Conservation (phyloP, 148 eudicot species). For the Limonium bicolor region DNA sequence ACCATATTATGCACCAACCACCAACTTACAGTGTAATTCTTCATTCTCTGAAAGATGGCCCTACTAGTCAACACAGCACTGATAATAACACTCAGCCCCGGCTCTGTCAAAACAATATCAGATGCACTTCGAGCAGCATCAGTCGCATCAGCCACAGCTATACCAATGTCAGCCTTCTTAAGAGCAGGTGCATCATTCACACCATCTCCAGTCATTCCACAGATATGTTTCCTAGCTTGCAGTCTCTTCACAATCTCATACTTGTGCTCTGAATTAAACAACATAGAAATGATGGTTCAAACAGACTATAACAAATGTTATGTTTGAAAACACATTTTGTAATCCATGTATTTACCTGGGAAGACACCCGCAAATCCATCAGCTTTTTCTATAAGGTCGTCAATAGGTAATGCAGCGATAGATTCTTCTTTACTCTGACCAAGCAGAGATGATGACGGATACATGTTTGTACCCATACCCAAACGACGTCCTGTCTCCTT, state of each 20-base stretch:
- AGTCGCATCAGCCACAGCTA: slow-evolving; percentile 98
- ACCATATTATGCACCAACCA: not conserved
- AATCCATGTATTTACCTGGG: slow-evolving; percentile 44
- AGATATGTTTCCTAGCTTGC: slow-evolving; percentile 97
- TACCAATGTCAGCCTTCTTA: slow-evolving; percentile 98
- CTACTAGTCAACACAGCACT: slow-evolving; percentile 99
- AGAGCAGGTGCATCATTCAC: slow-evolving; percentile 98
- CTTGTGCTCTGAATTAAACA: slow-evolving; percentile 72
- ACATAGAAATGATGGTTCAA: slow-evolving; percentile 5
- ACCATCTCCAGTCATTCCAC: slow-evolving; percentile 99
- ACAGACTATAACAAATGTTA: not conserved
- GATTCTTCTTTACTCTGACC: slow-evolving; percentile 96
- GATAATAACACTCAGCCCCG: slow-evolving; percentile 93
- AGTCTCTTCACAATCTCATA: slow-evolving; percentile 93
- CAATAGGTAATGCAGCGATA: slow-evolving; percentile 77
- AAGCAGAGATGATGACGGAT: slow-evolving; percentile 92
- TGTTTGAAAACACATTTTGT: not conserved
- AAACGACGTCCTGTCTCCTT: slow-evolving; percentile 97
- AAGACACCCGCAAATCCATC: slow-evolving; percentile 99
- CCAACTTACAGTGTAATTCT: slow-evolving; percentile 72
- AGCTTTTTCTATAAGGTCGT: slow-evolving; percentile 94
- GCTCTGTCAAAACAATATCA: slow-evolving; percentile 96
- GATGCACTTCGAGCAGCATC: slow-evolving; percentile 99
- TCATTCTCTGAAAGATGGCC: slow-evolving; percentile 97
- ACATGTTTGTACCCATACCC: slow-evolving; percentile 99